Evolutionary conservation across 169 alveolate genomes (phyloP), one percentile per base, ranked within the genome.

Genomic region (Plasmodium ovale): DNA sequence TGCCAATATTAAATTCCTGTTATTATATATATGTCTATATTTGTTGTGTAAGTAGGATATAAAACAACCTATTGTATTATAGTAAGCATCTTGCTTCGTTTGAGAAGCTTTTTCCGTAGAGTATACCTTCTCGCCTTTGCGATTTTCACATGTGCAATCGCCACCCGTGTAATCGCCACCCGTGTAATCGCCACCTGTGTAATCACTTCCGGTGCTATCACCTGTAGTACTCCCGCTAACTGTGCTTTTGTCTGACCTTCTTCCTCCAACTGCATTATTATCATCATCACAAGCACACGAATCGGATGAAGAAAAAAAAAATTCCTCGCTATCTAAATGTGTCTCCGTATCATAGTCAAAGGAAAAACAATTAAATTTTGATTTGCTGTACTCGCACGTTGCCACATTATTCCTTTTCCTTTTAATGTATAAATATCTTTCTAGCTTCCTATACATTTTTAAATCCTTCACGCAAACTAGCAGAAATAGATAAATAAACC

Each of bases 11-110:
- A 85, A 64, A 42, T 85, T 53, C 60, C 27, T 85, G 14, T 85
- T 85, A 25, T 71, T 44, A 49, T 85, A 85, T 39, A 85, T 85
- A 85, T 85, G 85, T 60, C 27, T 85, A 51, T 85, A 85, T 64
- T 85, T 85, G n/a, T 39, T 60, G 9, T 85, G 91, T 35, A 85
- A 47, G 60, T 85, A 85, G 39, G 16, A 68, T 39, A 85, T 67
- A 69, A 31, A 85, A 35, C 69, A 58, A n/a, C 39, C 39, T 25
- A 85, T 85, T 14, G 44, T 14, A n/a, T 49, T 54, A 51, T 85
- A 85, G 29, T 65, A 35, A 25, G 12, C 4, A 39, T 27, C 39
- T 37, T 7, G 16, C 12, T 27, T 7, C n/a, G 60, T 29, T 16
- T 14, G 4, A 49, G 6, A 23, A 19, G 3, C 23, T 42, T 68